Evolutionary conservation across 1,284 basidiomycete genomes (phyloP), one percentile per base, ranked within the genome.

Genomic region (Rhizopogon parksii): DNA sequence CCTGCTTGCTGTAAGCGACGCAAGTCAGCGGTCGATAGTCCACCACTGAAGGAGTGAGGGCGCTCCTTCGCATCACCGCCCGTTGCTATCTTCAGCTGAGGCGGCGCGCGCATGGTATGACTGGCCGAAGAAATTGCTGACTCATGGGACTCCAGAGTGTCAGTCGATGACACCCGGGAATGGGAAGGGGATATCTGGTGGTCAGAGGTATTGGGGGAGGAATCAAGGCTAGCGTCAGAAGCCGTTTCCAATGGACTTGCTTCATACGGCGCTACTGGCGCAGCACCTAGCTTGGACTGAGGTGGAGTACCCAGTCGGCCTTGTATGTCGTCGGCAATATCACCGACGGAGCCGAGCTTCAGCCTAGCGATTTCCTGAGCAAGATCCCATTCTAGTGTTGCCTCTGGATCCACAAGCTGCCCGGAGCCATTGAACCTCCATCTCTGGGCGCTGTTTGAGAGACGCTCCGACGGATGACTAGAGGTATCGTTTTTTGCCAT

Each of bases 1-100:
- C 77, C 83, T 25, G 75, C 79, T 59, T 85, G 82, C 62, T 85
- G 84, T 51, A 88, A 70, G 57, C 85, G 83, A 55, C 81, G 80
- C 53, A 88, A 72, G 55, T 88, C 85, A 46, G 82, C 80, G 49
- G 71, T 75, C 12, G 85, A 85, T 39, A 88, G 69, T 21, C 83
- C 84, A 34, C 86, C 86, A 54, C 82, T 88, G 64, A 86, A 88
- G 0, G 86, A 88, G 62, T 85, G 85, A 14, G 85, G 86, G 49
- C 86, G 77, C 62, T 86, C 86, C 62, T 85, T 83, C 46, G 77
- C 69, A 60, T 87, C 84, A 51, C 69, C 68, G 47, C 73, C 59
- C 45, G 71, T 66, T 46, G 70, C 72, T 47, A 74, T 68, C 66
- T 83, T 83, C 56, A 82, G 65, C 52, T 77, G 71, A 49, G 74